These are phyloP conservation scores for Gastrolobium villosum DNA, from an alignment of 306 rosid species.

Conservation along the genomic window DNA sequence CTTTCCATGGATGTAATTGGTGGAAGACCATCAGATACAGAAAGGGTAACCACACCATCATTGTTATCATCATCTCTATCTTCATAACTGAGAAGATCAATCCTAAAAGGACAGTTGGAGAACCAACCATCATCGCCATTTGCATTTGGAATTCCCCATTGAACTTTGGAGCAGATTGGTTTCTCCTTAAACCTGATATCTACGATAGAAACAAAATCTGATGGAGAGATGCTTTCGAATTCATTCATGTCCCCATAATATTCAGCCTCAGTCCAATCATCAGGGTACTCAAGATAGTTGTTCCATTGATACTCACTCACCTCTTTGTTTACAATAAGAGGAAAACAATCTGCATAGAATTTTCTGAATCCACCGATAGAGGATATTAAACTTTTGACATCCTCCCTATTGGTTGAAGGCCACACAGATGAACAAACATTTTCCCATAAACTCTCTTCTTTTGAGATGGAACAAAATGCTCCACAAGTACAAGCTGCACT, in stretches of 20 bases:
- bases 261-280: conserved; percentile 92
- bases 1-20: conserved; percentile 74
- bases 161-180: conserved; percentile 83
- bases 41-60: conserved; percentile 73
- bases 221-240: conserved; percentile 66
- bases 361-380: conserved; percentile 88
- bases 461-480: conserved; percentile 79
- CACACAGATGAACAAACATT: conserved; percentile 83
- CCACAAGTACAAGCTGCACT: conserved; percentile 89
- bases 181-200: conserved; percentile 80
- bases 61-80: conserved; percentile 68
- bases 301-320: conserved; percentile 64
- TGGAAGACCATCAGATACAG: conserved; percentile 83
- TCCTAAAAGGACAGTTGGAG: conserved; percentile 85
- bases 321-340: conserved; percentile 82
- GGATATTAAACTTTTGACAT: conserved; percentile 76
- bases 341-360: conserved; percentile 91
- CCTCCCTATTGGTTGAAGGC: conserved; percentile 91
- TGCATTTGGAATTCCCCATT: conserved; percentile 90
- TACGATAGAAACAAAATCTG: conserved; percentile 84
- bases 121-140: conserved; percentile 78
- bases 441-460: conserved; percentile 93
- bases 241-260: conserved; percentile 79
- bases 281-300: conserved; percentile 68
- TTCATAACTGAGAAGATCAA: conserved; percentile 78